Evolutionary conservation across 106 monocot species (phyloP).

Genomic region (Narthecium ossifragum): DNA sequence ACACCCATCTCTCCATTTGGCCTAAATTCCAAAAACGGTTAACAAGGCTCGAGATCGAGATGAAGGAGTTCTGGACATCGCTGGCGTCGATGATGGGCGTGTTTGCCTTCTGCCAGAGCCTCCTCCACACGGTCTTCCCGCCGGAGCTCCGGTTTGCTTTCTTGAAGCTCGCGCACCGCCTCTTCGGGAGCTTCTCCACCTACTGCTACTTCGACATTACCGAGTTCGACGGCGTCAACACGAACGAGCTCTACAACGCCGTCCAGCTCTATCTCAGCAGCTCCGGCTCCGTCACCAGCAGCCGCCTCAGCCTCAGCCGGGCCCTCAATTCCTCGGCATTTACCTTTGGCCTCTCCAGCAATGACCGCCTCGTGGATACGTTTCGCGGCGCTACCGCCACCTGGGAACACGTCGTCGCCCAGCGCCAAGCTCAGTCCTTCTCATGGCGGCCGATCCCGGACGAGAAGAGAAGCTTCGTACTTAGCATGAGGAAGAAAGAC

Average conservation of each 20-base stretch:
- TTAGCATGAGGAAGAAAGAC: conserved; percentile 52
- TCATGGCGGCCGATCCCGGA: conserved; percentile 82
- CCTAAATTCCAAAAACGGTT: background rate
- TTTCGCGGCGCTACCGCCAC: conserved; percentile 42
- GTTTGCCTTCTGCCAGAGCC: conserved; percentile 53
- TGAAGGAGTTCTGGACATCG: conserved; percentile 67
- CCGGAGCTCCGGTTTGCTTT: conserved; percentile 43
- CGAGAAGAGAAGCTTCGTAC: conserved; percentile 76
- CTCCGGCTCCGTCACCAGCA: conserved; percentile 43
- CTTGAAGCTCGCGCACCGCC: conserved; percentile 29
- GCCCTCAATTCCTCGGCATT: conserved; percentile 71
- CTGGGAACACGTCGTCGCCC: conserved; percentile 83
- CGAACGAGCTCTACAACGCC: conserved; percentile 88
- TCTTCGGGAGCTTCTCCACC: conserved; percentile 44
- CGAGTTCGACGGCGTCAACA: conserved; percentile 78
- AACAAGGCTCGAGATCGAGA: background rate
- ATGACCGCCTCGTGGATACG: conserved; percentile 64
- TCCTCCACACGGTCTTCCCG: conserved; percentile 52
- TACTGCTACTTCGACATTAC: conserved; percentile 86
- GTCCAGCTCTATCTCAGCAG: conserved; percentile 77
- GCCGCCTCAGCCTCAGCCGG: conserved; percentile 56
- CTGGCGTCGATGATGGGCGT: conserved; percentile 61
- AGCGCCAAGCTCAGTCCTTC: conserved; percentile 48
- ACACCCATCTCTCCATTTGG: too few relatives aligned
- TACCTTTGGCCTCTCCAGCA: conserved; percentile 72